These are phyloP conservation scores for Claviceps sp. DNA, from an alignment of 2,329 filamentous ascomycete species.

Conservation along the genomic window DNA sequence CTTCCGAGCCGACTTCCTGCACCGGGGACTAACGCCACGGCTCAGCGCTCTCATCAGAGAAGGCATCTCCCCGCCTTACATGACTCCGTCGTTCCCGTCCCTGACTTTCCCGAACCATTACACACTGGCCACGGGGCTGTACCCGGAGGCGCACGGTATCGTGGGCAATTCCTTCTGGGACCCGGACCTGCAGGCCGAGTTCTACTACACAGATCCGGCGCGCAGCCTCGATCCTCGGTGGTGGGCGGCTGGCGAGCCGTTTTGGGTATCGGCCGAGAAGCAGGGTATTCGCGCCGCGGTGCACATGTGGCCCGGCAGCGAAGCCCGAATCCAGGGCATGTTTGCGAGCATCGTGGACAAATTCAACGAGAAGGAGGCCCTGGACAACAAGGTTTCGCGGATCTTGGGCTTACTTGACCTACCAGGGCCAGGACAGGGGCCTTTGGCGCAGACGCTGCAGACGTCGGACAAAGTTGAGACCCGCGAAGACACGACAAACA, in stretches of 20 bases:
- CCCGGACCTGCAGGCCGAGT: constrained; percentile 59
- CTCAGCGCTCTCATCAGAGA: constrained; percentile 65
- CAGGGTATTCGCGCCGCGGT: constrained; percentile 68
- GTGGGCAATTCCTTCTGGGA: constrained; percentile 96
- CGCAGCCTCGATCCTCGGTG: constrained; percentile 74
- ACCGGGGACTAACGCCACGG: constrained; percentile 69
- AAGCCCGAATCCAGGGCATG: constrained; percentile 65
- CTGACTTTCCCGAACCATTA: constrained; percentile 97
- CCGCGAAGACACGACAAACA: constrained; percentile 28
- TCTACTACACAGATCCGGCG: constrained; percentile 70
- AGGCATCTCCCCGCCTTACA: constrained; percentile 81
- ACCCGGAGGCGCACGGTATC: constrained; percentile 84
- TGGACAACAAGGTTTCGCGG: constrained; percentile 63
- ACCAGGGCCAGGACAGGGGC: constrained; percentile 53
- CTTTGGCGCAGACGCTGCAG: constrained; percentile 9
- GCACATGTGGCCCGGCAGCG: constrained; percentile 98
- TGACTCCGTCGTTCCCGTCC: constrained; percentile 88
- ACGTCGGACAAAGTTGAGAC: not conserved
- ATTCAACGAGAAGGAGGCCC: constrained; percentile 64
- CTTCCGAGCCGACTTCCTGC: constrained; percentile 86
- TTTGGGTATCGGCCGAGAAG: constrained; percentile 86
- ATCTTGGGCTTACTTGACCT: constrained; percentile 76
- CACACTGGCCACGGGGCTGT: constrained; percentile 79
- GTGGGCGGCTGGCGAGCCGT: constrained; percentile 77
- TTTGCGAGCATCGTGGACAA: constrained; percentile 73